Evolutionary conservation across 2,329 filamentous ascomycete species (phyloP), one percentile per base, ranked within the genome.

Genomic region (Pseudocercospora musae): DNA sequence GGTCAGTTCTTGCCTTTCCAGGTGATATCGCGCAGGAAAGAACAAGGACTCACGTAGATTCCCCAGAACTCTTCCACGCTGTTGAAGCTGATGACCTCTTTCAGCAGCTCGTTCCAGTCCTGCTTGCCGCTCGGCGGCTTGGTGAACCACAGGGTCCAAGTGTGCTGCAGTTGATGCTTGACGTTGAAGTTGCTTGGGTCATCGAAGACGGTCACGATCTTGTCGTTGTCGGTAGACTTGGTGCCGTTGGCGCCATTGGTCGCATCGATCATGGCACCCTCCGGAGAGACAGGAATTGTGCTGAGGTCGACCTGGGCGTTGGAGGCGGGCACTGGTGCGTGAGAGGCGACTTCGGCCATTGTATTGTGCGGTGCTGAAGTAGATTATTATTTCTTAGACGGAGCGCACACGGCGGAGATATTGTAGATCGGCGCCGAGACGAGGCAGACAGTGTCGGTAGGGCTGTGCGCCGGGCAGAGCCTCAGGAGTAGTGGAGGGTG

Each of bases 31-130:
- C 40, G 48, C 55, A 37, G 25, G 59, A 56, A 60, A 25, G 25
- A 53, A 29, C 18, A 42, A 20, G 23, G 42, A 83, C 93, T 77
- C 85, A 99, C 96, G 80, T 98, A 98, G 76, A 99, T 91, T 63
- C 95, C 95, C 95, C 95, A 99, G 80, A 99, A 99, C 79, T 99
- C 96, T 81, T 99, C 95, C 25, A 99, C 95, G 2, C 93, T 96
- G 81, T 96, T 92, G 74, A 99, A 98, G 61, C 92, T 97, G 74
- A 99, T 97, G 72, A 99, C 94, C 79, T 99, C 92, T 82, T 99
- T 99, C 67, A 99, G 82, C 66, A 98, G 83, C 77, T 99, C 95
- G 71, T 96, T 96, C 95, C 96, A 99, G 85, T 97, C 97, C 79
- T 98, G 75, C 72, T 96, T 97, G 81, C 92, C 93, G 77, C 89